These are phyloP conservation scores for Zalaria obscura DNA, from an alignment of 2,329 filamentous ascomycete species.

Conservation along the genomic window DNA sequence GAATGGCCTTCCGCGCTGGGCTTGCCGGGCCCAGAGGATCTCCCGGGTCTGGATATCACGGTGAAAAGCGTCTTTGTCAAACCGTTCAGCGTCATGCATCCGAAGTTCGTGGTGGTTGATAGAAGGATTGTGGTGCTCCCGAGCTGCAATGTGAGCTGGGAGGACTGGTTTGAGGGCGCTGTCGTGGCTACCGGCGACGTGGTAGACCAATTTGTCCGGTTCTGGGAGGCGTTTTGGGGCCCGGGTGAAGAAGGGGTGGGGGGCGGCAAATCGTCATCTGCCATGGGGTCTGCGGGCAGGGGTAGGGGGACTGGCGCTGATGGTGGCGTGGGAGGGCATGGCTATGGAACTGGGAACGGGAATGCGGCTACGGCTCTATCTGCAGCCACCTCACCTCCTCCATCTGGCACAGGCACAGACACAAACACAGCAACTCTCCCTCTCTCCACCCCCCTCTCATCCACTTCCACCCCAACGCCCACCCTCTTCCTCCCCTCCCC, in stretches of 20 bases:
- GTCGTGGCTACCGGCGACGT: slow-evolving; percentile 50
- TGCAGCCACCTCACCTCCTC: too few relatives aligned
- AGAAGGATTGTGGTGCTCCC: slow-evolving; percentile 52
- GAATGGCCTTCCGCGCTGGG: slow-evolving; percentile 45
- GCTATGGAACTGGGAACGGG: too few relatives aligned
- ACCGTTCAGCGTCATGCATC: slow-evolving; percentile 77
- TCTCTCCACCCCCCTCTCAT: too few relatives aligned
- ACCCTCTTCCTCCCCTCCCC: slow-evolving; percentile 61
- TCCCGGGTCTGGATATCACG: slow-evolving; percentile 48
- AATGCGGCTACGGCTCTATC: too few relatives aligned
- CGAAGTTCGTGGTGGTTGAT: slow-evolving; percentile 69
- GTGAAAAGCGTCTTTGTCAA: slow-evolving; percentile 69
- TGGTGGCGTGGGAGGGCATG: too few relatives aligned
- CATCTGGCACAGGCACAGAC: too few relatives aligned
- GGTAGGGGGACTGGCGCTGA: too few relatives aligned
- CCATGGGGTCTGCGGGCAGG: too few relatives aligned
- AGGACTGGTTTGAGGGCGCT: slow-evolving; percentile 73
- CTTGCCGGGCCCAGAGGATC: slow-evolving; percentile 40
- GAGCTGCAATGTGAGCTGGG: slow-evolving; percentile 77
- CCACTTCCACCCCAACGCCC: slow-evolving; percentile 20
- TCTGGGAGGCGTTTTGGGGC: slow-evolving; percentile 62
- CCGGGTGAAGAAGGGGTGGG: too few relatives aligned
- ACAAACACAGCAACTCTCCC: too few relatives aligned
- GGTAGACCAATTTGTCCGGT: slow-evolving; percentile 47
- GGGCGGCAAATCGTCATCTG: too few relatives aligned